Conservation (phyloP, 2,329 filamentous ascomycete genomes). For the Diplodia corticola region DNA sequence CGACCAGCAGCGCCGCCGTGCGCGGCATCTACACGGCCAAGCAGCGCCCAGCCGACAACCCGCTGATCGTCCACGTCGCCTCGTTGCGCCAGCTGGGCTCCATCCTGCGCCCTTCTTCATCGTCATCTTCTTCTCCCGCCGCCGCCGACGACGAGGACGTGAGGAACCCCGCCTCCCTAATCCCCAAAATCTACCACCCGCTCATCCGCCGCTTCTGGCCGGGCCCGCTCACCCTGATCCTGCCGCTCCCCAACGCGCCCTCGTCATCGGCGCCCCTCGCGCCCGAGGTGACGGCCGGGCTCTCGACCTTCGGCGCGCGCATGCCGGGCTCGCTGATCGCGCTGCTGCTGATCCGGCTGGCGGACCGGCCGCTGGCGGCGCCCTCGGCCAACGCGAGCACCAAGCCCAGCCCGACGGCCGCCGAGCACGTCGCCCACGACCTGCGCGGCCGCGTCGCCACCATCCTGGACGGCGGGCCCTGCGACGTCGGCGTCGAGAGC, state of each 20-base stretch:
- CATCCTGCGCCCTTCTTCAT: constrained; percentile 50
- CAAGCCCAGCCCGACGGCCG: constrained; percentile 86
- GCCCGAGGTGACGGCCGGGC: constrained; percentile 85
- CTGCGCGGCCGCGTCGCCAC: constrained; percentile 77
- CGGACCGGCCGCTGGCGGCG: constrained; percentile 78
- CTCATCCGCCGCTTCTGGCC: constrained; percentile 89
- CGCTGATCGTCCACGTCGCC: constrained; percentile 87
- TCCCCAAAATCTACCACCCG: constrained; percentile 75
- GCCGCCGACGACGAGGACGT: constrained; percentile 23
- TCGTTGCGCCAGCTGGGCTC: constrained; percentile 73
- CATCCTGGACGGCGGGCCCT: constrained; percentile 86
- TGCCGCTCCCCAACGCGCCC: constrained; percentile 64
- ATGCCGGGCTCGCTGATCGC: constrained; percentile 88
- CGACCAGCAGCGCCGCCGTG: constrained; percentile 79
- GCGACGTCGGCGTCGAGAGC: constrained; percentile 88
- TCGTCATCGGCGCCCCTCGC: constrained; percentile 67
- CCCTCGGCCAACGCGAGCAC: constrained; percentile 95
- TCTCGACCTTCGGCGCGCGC: constrained; percentile 82
- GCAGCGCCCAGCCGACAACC: constrained; percentile 88
- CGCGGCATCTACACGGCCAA: constrained; percentile 92
- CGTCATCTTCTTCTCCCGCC: constrained; percentile 9
- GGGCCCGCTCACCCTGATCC: constrained; percentile 85
- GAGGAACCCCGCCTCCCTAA: constrained; percentile 40
- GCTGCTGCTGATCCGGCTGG: constrained; percentile 77
- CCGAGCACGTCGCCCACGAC: constrained; percentile 85